Base-by-base conservation (phyloP, 805 yeast species). In the Wickerhamomyces tratensis region DNA sequence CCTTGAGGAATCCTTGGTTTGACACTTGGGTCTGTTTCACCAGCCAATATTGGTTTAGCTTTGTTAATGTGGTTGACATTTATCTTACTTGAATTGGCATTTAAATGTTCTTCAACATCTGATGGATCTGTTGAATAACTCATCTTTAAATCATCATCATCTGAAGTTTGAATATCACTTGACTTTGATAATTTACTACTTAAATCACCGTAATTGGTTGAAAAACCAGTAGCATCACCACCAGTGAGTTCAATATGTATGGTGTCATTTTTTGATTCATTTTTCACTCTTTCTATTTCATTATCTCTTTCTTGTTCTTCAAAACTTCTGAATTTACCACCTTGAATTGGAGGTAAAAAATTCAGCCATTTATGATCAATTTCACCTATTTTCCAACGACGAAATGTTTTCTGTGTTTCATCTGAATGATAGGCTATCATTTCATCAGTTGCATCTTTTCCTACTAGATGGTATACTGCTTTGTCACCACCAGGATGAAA, bases 401-500 rank as follows among this genome's bases (percentile, higher is more conserved):
- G 53, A 58, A 85, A 82, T 0, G 61, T 59, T 4, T 46, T 39
- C 8, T 72, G 63, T 0, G 93, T 74, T 40, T 76, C 82, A 11
- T 69, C 76, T 37, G 74, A 59, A 57, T 87, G 96, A 53, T 86
- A 87, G 8, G 89, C 88, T 41, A 79, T 74, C 85, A 87, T 86
- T 58, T 88, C 96, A 57, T 86, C 95, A 0, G 93, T 81, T 20
- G 95, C 95, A 61, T 87, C 95, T 43, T 91, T 65, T 2, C 96
- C 96, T 5, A 87, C 75, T 82, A 87, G 71, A 61, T 88, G 96
- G 51, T 68, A 68, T 7, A 88, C 79, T 2, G 94, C 89, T 54
- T 77, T 83, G 45, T 82, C 89, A 6, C 96, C 96, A 13, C 96
- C 96, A 0, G 96, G 96, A 59, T 87, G 96, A 40, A 52, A 67